Evolutionary conservation across 371 early-diverging fungal genomes (phyloP), one percentile per base, ranked within the genome.

Genomic region (Mortierella sp.): DNA sequence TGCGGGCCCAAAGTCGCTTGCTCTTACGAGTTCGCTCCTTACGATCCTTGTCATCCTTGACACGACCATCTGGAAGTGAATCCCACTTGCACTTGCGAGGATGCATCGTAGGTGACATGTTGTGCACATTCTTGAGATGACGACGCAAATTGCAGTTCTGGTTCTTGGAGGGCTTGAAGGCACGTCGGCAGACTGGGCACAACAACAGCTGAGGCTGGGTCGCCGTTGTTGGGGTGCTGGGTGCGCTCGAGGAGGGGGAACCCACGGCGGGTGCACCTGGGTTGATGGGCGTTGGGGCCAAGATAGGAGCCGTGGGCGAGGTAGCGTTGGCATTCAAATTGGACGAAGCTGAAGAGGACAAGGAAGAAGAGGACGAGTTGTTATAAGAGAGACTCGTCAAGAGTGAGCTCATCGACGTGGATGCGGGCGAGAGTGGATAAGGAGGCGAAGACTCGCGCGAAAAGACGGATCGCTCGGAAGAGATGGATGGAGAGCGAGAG

Each of bases 51-150:
- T 80, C 80, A 29, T 80, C 80, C 68, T 80, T 80, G 68, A 80
- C 80, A 25, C 80, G 74, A 55, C 80, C 80, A 30, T 80, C 80
- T 6, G 80, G 80, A 43, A 80, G 53, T 2, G 80, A 80, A 58
- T 80, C 80, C 80, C 80, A 80, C 61, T 80, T 80, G 80, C 80
- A 80, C 51, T 80, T 80, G 62, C 80, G 73, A 12, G 80, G 80
- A 44, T 80, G 80, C 48, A 80, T 80, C 15, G 80, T 64, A 3
- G 80, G 80, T 25, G 72, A 71, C 77, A 76, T 76, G 53, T 72
- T 71, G 68, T 76, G 77, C 0, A 76, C 77, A 25, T 80, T 80
- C 74, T 80, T 80, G 23, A 80, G 57, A 45, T 80, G 80, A 2
- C 80, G 70, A 47, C 80, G 55, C 64, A 80, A 37, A 50, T 80